phyloP scores from a whole-genome alignment of 2,329 filamentous ascomycete species.

The Cercospora sp. region DNA sequence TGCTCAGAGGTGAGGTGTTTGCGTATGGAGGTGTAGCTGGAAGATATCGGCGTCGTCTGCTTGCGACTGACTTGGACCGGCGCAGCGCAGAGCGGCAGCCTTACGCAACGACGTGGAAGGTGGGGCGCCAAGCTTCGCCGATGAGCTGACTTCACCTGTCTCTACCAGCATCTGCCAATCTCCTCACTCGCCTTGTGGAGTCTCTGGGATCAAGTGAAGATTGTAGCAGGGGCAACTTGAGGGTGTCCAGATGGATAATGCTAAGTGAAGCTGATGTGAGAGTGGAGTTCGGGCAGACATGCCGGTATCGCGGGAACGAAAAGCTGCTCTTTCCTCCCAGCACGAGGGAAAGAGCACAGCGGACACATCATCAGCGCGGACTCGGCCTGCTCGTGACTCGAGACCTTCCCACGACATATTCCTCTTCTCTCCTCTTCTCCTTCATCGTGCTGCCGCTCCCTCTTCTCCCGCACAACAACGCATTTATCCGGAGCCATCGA shows the following conservation, averaged over 20 bases:
- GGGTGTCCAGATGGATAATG: background rate
- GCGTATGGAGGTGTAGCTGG: background rate
- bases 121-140: background rate
- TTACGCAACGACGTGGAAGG: conserved; percentile 4
- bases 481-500: background rate
- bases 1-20: background rate
- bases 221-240: background rate
- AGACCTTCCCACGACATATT: background rate
- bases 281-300: conserved; percentile 3
- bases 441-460: background rate
- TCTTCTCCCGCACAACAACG: background rate
- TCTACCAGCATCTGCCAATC: background rate
- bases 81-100: conserved; percentile 4
- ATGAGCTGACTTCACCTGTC: conserved; percentile 3
- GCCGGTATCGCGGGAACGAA: background rate
- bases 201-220: background rate
- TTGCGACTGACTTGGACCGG: background rate
- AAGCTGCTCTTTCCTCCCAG: conserved; percentile 14
- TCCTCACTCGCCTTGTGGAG: background rate
- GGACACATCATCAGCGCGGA: background rate
- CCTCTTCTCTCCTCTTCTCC: background rate
- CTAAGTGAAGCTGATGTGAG: background rate
- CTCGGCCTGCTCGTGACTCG: background rate
- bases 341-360: conserved; percentile 14
- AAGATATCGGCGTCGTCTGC: background rate